Conservation (phyloP, 164 flowering plant species). For the Kingdonia uniflora region DNA sequence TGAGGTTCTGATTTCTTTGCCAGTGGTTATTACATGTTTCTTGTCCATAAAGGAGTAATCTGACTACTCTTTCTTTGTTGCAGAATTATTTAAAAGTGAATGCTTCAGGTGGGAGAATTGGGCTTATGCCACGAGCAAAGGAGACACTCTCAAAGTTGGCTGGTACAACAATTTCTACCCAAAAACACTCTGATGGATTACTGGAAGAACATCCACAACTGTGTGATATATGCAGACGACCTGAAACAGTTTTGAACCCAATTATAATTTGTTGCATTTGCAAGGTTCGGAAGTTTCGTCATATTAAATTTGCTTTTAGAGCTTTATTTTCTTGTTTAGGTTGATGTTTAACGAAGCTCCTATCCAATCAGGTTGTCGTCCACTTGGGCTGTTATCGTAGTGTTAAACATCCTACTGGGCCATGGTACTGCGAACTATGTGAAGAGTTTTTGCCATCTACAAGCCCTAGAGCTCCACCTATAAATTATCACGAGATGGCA, state of each 20-base stretch:
- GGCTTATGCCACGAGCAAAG: slow-evolving; percentile 48
- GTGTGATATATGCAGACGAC: slow-evolving; percentile 81
- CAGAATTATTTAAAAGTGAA: slow-evolving; percentile 37
- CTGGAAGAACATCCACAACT: slow-evolving; percentile 46
- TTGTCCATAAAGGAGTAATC: neutral
- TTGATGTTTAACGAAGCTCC: slow-evolving; percentile 3
- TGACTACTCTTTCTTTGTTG: slow-evolving; percentile 5
- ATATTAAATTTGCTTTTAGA: neutral
- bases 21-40: neutral
- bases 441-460: slow-evolving; percentile 44
- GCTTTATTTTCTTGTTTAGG: neutral
- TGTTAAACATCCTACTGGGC: slow-evolving; percentile 59
- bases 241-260: slow-evolving; percentile 60
- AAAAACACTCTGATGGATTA: slow-evolving; percentile 34
- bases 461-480: slow-evolving; percentile 27
- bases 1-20: slow-evolving; percentile 33
- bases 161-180: slow-evolving; percentile 36
- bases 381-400: slow-evolving; percentile 80
- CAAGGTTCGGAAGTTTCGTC: slow-evolving; percentile 50
- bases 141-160: slow-evolving; percentile 50
- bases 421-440: slow-evolving; percentile 92
- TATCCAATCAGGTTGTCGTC: slow-evolving; percentile 62
- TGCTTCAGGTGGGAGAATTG: slow-evolving; percentile 34
- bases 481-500: slow-evolving; percentile 42
- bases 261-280: slow-evolving; percentile 74